phyloP scores from a whole-genome alignment of 176 grass and related monocot genomes.

The Microstegium vimineum region DNA sequence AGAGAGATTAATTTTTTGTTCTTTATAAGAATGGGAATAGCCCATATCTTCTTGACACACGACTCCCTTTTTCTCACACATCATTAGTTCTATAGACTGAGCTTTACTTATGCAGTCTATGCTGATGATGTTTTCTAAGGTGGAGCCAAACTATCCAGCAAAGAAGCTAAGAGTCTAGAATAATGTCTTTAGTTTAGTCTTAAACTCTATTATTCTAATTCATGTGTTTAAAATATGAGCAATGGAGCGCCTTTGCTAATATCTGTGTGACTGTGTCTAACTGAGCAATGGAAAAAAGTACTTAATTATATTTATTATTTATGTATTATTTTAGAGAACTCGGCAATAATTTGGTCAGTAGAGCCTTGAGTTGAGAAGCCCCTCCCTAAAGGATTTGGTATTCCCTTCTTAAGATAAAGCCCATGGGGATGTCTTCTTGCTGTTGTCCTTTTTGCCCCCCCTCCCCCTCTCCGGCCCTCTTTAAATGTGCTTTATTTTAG shows the following conservation, averaged over 20 bases:
- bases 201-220: background rate
- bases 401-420: background rate
- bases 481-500: background rate
- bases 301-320: background rate
- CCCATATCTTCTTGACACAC: background rate
- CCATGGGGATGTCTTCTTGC: too few species aligned
- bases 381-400: background rate
- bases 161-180: background rate
- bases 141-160: background rate
- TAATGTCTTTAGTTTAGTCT: conserved; percentile 3
- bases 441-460: too few species aligned
- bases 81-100: background rate
- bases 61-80: background rate
- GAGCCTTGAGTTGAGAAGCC: background rate
- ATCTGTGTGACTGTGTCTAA: background rate
- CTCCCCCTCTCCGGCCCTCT: too few species aligned
- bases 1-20: background rate
- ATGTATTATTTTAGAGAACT: background rate
- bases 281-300: background rate
- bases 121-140: background rate
- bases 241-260: background rate
- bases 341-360: background rate
- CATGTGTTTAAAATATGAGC: background rate
- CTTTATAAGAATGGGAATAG: background rate
- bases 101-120: background rate